Evolutionary conservation across 768 basidiomycete genomes (phyloP).

Genomic region (Rhodotorula graminis): DNA sequence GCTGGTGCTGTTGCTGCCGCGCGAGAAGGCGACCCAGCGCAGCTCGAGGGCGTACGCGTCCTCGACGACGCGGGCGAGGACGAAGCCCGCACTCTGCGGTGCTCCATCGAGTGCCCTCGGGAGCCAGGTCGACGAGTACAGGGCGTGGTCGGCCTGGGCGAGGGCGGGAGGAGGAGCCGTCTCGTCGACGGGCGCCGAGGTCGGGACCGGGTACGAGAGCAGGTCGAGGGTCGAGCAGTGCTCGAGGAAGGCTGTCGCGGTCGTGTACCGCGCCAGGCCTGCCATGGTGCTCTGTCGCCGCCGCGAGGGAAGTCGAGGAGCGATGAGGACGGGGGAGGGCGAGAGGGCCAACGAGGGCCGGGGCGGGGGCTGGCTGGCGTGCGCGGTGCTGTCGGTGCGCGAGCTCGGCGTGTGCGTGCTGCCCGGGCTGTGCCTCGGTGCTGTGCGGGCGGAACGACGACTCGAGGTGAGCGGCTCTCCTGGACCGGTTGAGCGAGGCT

Average conservation of each 20-base stretch:
- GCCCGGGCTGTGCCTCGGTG: too few relatives aligned
- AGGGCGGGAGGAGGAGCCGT: background rate
- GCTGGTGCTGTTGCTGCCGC: too few relatives aligned
- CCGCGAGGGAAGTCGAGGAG: background rate
- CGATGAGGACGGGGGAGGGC: background rate
- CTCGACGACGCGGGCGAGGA: conserved; percentile 70
- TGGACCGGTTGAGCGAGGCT: too few relatives aligned
- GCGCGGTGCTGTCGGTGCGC: too few relatives aligned
- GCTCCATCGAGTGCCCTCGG: conserved; percentile 53
- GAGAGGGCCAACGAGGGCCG: background rate
- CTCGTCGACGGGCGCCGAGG: background rate
- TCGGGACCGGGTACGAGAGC: conserved; percentile 23
- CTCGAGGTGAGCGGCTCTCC: too few relatives aligned
- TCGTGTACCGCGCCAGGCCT: conserved; percentile 1
- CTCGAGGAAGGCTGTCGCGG: conserved; percentile 26
- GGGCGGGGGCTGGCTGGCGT: background rate
- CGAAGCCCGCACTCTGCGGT: conserved; percentile 48
- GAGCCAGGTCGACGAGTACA: conserved; percentile 58
- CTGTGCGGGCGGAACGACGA: too few relatives aligned
- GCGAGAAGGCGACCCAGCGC: conserved; percentile 54
- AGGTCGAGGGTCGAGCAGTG: background rate
- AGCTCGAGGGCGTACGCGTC: conserved; percentile 70
- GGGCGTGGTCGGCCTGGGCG: conserved; percentile 73
- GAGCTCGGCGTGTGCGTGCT: too few relatives aligned
- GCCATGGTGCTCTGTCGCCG: background rate